These are phyloP conservation scores for Trametes sanguinea DNA, from an alignment of 768 basidiomycete genomes.

Conservation along the genomic window DNA sequence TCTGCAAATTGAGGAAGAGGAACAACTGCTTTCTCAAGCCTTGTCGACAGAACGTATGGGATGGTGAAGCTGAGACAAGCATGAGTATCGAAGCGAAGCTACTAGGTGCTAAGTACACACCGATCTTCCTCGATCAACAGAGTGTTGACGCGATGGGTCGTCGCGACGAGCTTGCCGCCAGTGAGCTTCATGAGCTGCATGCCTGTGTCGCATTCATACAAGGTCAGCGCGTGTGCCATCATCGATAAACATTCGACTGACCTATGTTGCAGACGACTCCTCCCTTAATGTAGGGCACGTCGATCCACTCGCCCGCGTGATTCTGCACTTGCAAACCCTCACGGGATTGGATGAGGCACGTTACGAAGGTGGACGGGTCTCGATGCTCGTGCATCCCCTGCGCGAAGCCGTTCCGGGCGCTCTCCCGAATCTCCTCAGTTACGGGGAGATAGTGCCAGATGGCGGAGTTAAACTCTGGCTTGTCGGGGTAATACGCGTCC, in stretches of 20 bases:
- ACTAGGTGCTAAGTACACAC: conserved; percentile 10
- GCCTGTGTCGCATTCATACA: conserved; percentile 14
- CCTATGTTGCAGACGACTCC: conserved; percentile 38
- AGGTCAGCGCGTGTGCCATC: not conserved
- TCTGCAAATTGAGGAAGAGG: conserved; percentile 32
- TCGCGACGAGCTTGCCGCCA: conserved; percentile 34
- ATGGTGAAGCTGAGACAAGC: conserved; percentile 30
- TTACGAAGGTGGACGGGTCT: conserved; percentile 36
- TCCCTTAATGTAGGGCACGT: conserved; percentile 33
- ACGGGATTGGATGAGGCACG: conserved; percentile 35
- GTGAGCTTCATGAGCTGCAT: conserved; percentile 36
- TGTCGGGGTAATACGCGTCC: conserved; percentile 30
- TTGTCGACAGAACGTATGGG: conserved; percentile 35
- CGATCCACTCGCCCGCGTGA: conserved; percentile 33
- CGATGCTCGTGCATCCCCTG: conserved; percentile 38
- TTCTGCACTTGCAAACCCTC: conserved; percentile 35
- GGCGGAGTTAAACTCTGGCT: conserved; percentile 33
- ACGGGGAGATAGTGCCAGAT: conserved; percentile 37
- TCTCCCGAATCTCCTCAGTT: conserved; percentile 24
- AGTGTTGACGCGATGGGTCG: conserved; percentile 37
- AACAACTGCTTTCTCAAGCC: conserved; percentile 29
- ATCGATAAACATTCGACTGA: conserved; percentile 2
- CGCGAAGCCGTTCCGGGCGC: conserved; percentile 32
- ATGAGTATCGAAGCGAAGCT: not conserved
- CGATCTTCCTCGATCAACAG: conserved; percentile 33